Percentiles rank a stretch among this genome's conserved stretches.
Conservation (phyloP, 1,139 yeast genomes). For the Zhuliangozyma blackwelliae region DNA sequence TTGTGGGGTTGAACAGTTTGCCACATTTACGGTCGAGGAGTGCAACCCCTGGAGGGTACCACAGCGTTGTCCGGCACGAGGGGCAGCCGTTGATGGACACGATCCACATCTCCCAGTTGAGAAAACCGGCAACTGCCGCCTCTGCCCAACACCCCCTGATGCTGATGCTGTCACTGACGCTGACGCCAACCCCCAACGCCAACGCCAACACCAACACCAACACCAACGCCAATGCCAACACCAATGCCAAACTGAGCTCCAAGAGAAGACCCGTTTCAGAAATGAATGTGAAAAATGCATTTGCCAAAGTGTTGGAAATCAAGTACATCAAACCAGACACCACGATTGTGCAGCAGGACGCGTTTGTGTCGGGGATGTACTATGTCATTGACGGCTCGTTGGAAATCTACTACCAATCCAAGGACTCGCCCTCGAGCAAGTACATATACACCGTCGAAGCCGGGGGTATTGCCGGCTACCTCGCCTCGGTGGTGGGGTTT, state of each 20-base stretch:
- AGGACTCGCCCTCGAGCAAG: constrained; percentile 14
- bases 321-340: constrained; percentile 52
- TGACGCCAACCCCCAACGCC: neutral
- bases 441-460: constrained; percentile 55
- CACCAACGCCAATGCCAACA: neutral
- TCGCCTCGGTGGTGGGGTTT: constrained; percentile 76
- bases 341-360: constrained; percentile 58
- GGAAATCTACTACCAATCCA: constrained; percentile 46
- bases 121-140: too few relatives aligned
- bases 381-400: constrained; percentile 76
- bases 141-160: too few relatives aligned
- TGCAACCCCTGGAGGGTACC: constrained; percentile 3
- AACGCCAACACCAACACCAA: too few relatives aligned
- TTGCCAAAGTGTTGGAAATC: constrained; percentile 60
- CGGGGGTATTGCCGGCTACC: constrained; percentile 87
- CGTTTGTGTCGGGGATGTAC: constrained; percentile 67
- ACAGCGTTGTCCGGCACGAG: constrained; percentile 2
- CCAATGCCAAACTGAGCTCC: neutral
- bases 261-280: constrained; percentile 5
- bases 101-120: constrained; percentile 5
- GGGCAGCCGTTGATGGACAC: constrained; percentile 9
- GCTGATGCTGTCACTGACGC: too few relatives aligned
- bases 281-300: constrained; percentile 49
- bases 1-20: constrained; percentile 4
- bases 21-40: constrained; percentile 3